phyloP scores from a whole-genome alignment of 306 rosid species.

The Pyrus betulifolia region DNA sequence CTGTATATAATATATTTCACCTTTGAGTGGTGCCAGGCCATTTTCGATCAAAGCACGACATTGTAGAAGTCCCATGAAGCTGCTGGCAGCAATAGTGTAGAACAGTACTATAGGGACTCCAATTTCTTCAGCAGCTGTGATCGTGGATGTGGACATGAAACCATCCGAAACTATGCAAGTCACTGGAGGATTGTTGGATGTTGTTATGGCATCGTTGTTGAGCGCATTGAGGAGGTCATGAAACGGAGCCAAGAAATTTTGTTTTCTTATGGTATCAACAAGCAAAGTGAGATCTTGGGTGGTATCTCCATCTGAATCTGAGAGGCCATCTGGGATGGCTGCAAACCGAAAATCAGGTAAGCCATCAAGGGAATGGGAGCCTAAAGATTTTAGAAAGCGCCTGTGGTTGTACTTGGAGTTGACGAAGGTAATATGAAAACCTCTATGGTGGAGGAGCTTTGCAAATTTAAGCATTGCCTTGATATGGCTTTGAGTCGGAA shows the following conservation, averaged over 20 bases:
- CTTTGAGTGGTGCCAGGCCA: conserved; percentile 21
- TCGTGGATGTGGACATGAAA: background rate
- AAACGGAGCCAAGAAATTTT: background rate
- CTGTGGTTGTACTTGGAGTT: no score
- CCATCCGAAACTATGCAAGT: conserved; percentile 9
- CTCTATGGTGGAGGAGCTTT: no score
- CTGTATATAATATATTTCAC: background rate
- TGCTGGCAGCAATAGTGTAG: background rate
- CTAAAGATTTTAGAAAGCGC: background rate
- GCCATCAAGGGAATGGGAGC: background rate
- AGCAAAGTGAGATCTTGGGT: background rate
- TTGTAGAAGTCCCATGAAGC: background rate
- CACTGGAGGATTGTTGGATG: background rate
- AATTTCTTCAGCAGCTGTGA: background rate
- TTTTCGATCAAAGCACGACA: background rate
- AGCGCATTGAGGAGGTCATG: background rate
- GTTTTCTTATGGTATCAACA: background rate
- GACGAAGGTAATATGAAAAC: no score
- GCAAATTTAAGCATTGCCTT: no score
- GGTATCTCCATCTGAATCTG: background rate
- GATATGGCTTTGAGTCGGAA: no score
- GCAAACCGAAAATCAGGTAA: background rate
- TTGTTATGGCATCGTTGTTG: background rate
- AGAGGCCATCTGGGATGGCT: conserved; percentile 4
- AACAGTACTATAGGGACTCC: background rate